Evolutionary conservation across 352 stramenopile species (phyloP), one percentile per base, ranked within the genome.

Genomic region (Thalassiosira gravida): DNA sequence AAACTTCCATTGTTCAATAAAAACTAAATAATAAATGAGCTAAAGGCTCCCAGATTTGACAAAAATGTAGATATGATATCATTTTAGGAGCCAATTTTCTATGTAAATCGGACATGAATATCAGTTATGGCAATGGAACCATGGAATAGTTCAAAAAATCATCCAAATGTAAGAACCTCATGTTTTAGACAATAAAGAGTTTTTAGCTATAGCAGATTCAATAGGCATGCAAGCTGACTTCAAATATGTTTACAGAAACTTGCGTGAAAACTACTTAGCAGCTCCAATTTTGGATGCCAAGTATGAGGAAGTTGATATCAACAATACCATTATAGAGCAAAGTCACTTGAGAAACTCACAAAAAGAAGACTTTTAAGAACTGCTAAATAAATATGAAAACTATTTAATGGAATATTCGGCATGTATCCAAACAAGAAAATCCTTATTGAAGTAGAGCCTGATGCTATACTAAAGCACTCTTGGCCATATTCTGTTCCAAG

Each of bases 81-180:
- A 85, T 78, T 22, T 37, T 81, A 6, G 70, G 70, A 16, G 37
- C 35, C 27, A 63, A 85, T 25, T 80, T 81, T 42, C 53, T 81
- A 25, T 16, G n/a, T 13, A 62, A 62, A 56, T 39, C 30, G 5
- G 76, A 69, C 0, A 85, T 85, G 11, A 25, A 76, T 22, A 25
- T 77, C 11, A 46, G 44, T 2, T 74, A 71, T 49, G 50, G 6
- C 11, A 63, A 44, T n/a, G 6, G 50, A 0, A 46, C 27, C 3
- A 63, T 85, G 2, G 24, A 69, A 42, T 80, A 65, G 69, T 66
- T 62, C 18, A 44, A 52, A 67, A 25, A 14, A 55, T 44, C 0
- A 18, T 67, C 1, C 59, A 32, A n/a, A 47, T 78, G 27, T 0
- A 27, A 61, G 2, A 25, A 2, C 11, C 18, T 25, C 6, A 63